Base-by-base conservation (phyloP, 192 early-diverging fungal species). In the Dissophora ornata region DNA sequence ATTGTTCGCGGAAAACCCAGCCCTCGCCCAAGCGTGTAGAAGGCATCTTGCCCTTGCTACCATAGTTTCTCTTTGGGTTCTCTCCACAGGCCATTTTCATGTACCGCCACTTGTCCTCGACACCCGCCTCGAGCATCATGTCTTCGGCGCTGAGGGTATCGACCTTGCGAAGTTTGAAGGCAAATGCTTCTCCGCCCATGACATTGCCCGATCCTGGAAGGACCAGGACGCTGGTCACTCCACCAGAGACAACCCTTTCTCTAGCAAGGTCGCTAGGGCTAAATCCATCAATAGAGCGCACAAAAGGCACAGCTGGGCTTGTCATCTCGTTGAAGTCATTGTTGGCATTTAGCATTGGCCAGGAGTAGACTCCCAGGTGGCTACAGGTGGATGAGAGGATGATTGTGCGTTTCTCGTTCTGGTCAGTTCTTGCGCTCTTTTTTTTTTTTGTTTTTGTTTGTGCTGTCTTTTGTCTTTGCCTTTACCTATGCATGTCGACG, bases 81-180 rank as follows among this genome's bases (percentile, higher is more conserved):
- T 93, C 92, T 21, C 92, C 91, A 59, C 92, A 93, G 2, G 92
- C 91, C 86, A 91, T 88, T 62, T 93, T 93, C 84, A 90, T 87
- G 77, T 83, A 93, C 34, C 90, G 68, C 88, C 88, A 90, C 41
- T 66, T 56, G 55, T 50, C 55, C 2, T 67, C n/a, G 47, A 57
- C 55, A 2, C 62, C 57, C 10, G 54, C 53, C 60, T 91, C 82
- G 29, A 93, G 48, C n/a, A 79, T 50, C 90, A 93, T 92, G 48
- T 92, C 86, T 42, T 90, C 90, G 38, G 80, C 84, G 24, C 81
- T 80, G 28, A 86, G 63, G 2, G 80, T 82, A 29, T 70, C 33
- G 13, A 83, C 62, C 1, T 48, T 51, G 32, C 84, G 70, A 41
- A 86, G 49, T 56, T 93, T 93, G 67, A 93, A 82, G 10, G 81